phyloP scores from a whole-genome alignment of 2,329 filamentous ascomycete species.

The Zymoseptoria pseudotritici region DNA sequence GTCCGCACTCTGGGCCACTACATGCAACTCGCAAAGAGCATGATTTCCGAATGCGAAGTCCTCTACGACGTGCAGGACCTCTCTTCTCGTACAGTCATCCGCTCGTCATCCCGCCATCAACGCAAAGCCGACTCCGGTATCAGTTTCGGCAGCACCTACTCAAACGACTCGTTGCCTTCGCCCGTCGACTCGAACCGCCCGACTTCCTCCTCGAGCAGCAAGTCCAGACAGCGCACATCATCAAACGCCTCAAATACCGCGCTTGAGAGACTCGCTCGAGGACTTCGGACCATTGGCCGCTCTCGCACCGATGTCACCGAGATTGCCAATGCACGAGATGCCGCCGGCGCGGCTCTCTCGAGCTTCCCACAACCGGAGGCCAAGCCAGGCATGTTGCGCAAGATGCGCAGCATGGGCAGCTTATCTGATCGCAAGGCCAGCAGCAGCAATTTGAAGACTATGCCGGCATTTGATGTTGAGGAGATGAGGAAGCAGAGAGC shows the following conservation, averaged over 20 bases:
- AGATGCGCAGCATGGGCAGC: constrained; percentile 31
- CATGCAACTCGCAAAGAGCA: constrained; percentile 49
- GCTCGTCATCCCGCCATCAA: constrained; percentile 32
- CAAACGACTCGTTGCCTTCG: constrained; percentile 16
- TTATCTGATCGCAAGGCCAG: constrained; percentile 24
- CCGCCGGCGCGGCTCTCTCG: constrained; percentile 2
- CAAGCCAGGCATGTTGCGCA: constrained; percentile 26
- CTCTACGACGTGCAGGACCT: constrained; percentile 40
- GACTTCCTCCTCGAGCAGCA: constrained; percentile 12
- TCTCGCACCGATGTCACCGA: constrained; percentile 46
- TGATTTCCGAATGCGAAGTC: constrained; percentile 53
- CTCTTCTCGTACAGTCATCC: constrained; percentile 16
- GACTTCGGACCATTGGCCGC: constrained; percentile 52
- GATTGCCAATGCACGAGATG: constrained; percentile 28
- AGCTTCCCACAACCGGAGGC: constrained; percentile 6
- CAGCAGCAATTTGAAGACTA: constrained; percentile 8
- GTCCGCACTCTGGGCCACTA: constrained; percentile 50
- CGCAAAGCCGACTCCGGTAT: constrained; percentile 59
- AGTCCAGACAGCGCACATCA: constrained; percentile 29
- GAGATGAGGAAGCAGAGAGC: constrained; percentile 16
- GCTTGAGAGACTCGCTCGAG: constrained; percentile 54
- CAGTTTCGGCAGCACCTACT: constrained; percentile 43
- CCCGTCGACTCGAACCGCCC: constrained; percentile 17
- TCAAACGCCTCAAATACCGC: constrained; percentile 37
- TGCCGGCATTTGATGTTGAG: constrained; percentile 16